Percentiles rank a stretch among this genome's conserved stretches.
These are phyloP conservation scores for Pseudogymnoascus sp. DNA, from an alignment of 2,329 filamentous ascomycete species.

Conservation along the genomic window DNA sequence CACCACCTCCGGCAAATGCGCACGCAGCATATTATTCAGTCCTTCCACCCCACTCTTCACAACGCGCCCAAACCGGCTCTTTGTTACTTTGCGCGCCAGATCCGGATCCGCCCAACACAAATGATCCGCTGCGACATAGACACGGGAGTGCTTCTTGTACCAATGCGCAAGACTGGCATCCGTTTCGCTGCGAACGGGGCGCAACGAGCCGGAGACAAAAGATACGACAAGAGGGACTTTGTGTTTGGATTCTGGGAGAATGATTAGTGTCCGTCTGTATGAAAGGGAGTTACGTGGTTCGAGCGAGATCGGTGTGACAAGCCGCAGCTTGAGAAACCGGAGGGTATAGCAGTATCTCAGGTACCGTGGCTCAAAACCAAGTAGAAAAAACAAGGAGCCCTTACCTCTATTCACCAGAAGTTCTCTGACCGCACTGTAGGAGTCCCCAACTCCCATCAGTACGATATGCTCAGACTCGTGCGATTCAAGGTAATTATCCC, in stretches of 20 bases:
- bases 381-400: background rate
- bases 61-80: constrained; percentile 54
- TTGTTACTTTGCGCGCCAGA: constrained; percentile 50
- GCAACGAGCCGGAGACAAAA: constrained; percentile 71
- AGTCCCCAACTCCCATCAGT: constrained; percentile 82
- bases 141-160: constrained; percentile 75
- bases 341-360: background rate
- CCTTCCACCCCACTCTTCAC: constrained; percentile 42
- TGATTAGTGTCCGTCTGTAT: constrained; percentile 14
- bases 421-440: constrained; percentile 75
- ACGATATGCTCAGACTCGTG: constrained; percentile 68
- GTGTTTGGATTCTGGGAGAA: constrained; percentile 51
- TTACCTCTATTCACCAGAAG: constrained; percentile 70
- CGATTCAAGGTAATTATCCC: constrained; percentile 93
- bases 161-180: constrained; percentile 67
- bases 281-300: background rate
- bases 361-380: background rate
- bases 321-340: background rate
- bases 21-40: constrained; percentile 50
- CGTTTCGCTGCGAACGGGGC: constrained; percentile 71
- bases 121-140: constrained; percentile 71
- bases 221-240: constrained; percentile 67
- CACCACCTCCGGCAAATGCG: constrained; percentile 45
- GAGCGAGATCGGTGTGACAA: background rate
- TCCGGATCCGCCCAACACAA: constrained; percentile 65